Evolutionary conservation across 2,329 filamentous ascomycete species (phyloP).

Genomic region (Venturia oleaginea): DNA sequence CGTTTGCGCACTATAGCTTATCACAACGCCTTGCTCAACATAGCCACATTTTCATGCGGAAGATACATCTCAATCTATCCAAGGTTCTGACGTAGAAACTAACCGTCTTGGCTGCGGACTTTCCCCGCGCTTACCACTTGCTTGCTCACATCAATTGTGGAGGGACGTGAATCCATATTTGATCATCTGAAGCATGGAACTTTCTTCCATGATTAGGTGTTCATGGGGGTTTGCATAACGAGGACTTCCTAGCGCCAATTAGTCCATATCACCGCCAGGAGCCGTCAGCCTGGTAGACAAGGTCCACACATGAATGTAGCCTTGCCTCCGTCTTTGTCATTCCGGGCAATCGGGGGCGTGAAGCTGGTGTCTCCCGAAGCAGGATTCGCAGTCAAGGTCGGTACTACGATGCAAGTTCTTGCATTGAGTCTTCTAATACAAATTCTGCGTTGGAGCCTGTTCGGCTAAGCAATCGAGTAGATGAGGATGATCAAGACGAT

Average conservation of each 20-base stretch:
- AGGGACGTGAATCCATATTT: neutral
- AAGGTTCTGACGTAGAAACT: neutral
- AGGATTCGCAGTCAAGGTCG: neutral
- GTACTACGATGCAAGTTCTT: neutral
- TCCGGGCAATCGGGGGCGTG: neutral
- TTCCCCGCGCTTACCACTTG: neutral
- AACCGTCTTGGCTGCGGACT: neutral
- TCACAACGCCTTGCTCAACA: neutral
- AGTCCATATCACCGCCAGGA: neutral
- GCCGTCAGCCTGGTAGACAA: neutral
- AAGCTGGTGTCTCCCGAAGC: neutral
- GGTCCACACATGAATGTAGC: neutral
- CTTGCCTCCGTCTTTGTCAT: neutral
- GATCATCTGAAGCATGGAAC: neutral
- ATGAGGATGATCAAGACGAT: neutral
- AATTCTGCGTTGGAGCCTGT: neutral
- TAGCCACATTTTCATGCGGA: neutral
- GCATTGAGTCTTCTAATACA: neutral
- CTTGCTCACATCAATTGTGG: neutral
- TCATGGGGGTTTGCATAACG: neutral
- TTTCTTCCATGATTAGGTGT: neutral
- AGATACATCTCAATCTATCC: neutral
- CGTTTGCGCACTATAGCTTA: constrained; percentile 6
- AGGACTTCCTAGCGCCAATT: neutral
- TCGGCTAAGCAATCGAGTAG: neutral